A percentile compares a stretch with the other conserved stretches of the same genome.
phyloP scores from a whole-genome alignment of 1,284 basidiomycete genomes.

The Trametes polyzona region DNA sequence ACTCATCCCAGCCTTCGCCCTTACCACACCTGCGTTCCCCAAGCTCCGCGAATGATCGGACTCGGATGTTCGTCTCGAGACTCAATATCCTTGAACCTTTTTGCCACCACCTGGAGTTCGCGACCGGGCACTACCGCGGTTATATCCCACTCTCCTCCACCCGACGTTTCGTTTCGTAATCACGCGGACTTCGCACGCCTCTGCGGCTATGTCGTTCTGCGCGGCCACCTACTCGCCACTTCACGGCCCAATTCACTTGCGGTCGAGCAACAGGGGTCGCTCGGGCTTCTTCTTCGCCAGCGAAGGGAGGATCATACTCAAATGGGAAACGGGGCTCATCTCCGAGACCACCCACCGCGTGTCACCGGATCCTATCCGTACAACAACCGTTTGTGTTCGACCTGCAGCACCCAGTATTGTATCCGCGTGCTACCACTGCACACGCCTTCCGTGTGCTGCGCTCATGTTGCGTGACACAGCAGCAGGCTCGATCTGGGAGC shows the following conservation, averaged over 20 bases:
- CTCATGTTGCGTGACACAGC: constrained; percentile 13
- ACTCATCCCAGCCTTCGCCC: constrained; percentile 7
- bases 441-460: constrained; percentile 17
- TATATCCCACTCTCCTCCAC: constrained; percentile 3
- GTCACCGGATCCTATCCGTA: constrained; percentile 1
- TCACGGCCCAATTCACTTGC: constrained; percentile 4
- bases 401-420: neutral
- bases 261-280: constrained; percentile 3
- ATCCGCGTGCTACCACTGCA: constrained; percentile 8
- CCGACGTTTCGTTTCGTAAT: constrained; percentile 21
- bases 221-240: neutral
- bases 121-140: neutral
- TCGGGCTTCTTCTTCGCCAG: constrained; percentile 9
- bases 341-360: constrained; percentile 18
- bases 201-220: constrained; percentile 6
- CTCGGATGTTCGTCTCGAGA: neutral
- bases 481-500: constrained; percentile 10
- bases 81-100: constrained; percentile 12
- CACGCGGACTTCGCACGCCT: constrained; percentile 15
- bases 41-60: constrained; percentile 26
- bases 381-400: constrained; percentile 1
- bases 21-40: constrained; percentile 20
- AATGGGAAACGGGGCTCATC: constrained; percentile 13
- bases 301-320: constrained; percentile 2
- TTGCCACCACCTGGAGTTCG: neutral